Conservation (phyloP, 768 basidiomycete species). For the Leccinum variicolor region DNA sequence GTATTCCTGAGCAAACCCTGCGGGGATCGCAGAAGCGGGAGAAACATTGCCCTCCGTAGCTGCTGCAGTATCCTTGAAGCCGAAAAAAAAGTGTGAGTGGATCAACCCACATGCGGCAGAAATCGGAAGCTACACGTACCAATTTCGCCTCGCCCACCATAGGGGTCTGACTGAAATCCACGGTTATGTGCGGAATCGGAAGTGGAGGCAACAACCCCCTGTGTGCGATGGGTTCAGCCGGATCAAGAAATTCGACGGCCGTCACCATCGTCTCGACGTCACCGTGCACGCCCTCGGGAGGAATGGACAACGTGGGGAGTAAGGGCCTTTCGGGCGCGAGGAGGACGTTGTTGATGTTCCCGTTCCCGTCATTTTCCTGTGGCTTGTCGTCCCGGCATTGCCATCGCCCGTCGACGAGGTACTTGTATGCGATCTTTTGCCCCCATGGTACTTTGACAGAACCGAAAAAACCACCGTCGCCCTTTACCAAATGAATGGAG, state of each 20-base stretch:
- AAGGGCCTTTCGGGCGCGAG: conserved; percentile 47
- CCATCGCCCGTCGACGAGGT: conserved; percentile 76
- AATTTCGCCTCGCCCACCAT: conserved; percentile 14
- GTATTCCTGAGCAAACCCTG: conserved; percentile 1
- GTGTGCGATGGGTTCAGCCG: conserved; percentile 6
- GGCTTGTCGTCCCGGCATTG: conserved; percentile 48
- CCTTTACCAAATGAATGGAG: conserved; percentile 53
- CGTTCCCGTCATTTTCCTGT: conserved; percentile 57
- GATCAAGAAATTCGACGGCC: conserved; percentile 20
- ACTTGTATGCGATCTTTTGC: conserved; percentile 69
- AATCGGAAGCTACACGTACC: conserved; percentile 7
- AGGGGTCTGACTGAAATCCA: conserved; percentile 29
- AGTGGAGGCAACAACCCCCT: conserved; percentile 10
- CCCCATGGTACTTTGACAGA: conserved; percentile 57
- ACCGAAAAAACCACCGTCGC: conserved; percentile 53
- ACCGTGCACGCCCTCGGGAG: not conserved
- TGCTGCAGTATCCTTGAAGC: conserved; percentile 21
- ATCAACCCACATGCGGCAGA: not conserved
- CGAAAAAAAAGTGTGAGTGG: not conserved
- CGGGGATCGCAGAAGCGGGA: conserved; percentile 1
- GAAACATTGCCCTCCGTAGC: conserved; percentile 18
- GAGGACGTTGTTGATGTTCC: conserved; percentile 71
- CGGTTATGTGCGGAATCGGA: conserved; percentile 18
- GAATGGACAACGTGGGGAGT: conserved; percentile 2
- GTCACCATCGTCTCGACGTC: conserved; percentile 26